phyloP scores from a whole-genome alignment of 2,329 filamentous ascomycete species.

The Ceratocystis cacaofunesta region DNA sequence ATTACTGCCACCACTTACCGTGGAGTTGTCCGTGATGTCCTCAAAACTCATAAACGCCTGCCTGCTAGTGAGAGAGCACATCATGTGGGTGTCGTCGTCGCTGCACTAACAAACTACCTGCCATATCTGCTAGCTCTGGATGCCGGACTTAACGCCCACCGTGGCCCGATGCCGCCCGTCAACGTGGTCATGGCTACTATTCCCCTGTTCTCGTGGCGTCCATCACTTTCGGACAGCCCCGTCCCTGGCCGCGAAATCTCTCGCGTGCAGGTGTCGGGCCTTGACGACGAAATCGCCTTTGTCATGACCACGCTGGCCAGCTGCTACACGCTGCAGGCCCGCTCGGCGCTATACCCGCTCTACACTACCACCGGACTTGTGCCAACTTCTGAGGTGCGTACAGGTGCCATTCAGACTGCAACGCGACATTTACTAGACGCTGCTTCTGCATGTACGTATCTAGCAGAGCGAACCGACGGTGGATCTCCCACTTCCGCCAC shows the following conservation, averaged over 20 bases:
- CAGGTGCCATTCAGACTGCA: constrained; percentile 53
- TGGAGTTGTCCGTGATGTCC: constrained; percentile 62
- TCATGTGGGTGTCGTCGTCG: constrained; percentile 54
- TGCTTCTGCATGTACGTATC: constrained; percentile 60
- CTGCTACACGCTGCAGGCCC: constrained; percentile 56
- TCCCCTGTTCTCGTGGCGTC: constrained; percentile 67
- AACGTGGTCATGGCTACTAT: constrained; percentile 19
- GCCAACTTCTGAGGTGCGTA: constrained; percentile 49
- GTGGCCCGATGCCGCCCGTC: constrained; percentile 9
- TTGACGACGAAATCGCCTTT: constrained; percentile 77
- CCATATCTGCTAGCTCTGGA: constrained; percentile 72
- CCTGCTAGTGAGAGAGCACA: constrained; percentile 52
- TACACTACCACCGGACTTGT: constrained; percentile 51
- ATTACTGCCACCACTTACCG: constrained; percentile 70
- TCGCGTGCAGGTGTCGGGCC: constrained; percentile 53
- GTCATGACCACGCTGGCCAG: constrained; percentile 62
- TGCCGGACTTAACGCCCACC: constrained; percentile 45
- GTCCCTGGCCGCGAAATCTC: constrained; percentile 49
- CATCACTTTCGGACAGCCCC: constrained; percentile 53
- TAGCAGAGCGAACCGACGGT: constrained; percentile 41
- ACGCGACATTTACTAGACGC: constrained; percentile 67
- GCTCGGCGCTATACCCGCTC: constrained; percentile 56
- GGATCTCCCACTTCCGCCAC: constrained; percentile 17
- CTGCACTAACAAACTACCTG: constrained; percentile 60
- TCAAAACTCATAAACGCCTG: constrained; percentile 87